Conservation (phyloP, 495 filamentous ascomycete species). For the Penicillium roqueforti region DNA sequence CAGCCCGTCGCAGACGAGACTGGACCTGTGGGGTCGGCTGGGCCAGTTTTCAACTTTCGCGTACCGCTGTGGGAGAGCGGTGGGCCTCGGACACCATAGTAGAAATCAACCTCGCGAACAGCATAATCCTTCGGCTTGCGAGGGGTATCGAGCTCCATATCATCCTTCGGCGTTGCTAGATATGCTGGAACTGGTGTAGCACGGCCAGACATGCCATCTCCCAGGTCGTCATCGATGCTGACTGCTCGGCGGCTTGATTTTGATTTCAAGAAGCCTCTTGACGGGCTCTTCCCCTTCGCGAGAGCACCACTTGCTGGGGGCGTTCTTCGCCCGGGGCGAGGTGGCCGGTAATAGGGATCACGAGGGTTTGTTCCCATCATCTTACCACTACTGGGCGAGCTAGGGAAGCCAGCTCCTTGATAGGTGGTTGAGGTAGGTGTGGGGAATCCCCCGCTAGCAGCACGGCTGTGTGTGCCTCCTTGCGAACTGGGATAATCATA, state of each 20-base stretch:
- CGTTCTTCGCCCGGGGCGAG: constrained; percentile 60
- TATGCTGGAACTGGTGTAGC: constrained; percentile 52
- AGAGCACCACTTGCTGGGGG: constrained; percentile 45
- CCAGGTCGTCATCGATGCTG: constrained; percentile 34
- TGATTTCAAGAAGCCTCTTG: constrained; percentile 41
- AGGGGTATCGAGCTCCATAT: constrained; percentile 50
- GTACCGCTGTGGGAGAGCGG: constrained; percentile 77
- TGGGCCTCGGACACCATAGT: constrained; percentile 88
- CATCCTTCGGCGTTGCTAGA: constrained; percentile 48
- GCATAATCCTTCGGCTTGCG: constrained; percentile 73
- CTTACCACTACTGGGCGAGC: constrained; percentile 39
- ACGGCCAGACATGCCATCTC: constrained; percentile 49
- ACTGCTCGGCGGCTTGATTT: constrained; percentile 24
- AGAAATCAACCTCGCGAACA: constrained; percentile 89
- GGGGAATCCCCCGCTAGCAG: constrained; percentile 51
- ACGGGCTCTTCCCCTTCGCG: constrained; percentile 35
- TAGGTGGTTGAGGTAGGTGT: constrained; percentile 71
- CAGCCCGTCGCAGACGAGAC: constrained; percentile 84
- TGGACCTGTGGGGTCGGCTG: constrained; percentile 89
- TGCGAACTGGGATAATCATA: constrained; percentile 47
- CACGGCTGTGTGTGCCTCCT: constrained; percentile 43
- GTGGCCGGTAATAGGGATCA: constrained; percentile 82
- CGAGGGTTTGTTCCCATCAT: constrained; percentile 46
- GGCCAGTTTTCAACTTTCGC: constrained; percentile 84
- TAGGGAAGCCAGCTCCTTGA: constrained; percentile 49